Conservation (phyloP, 1,284 basidiomycete species). For the Meira nashicola region DNA sequence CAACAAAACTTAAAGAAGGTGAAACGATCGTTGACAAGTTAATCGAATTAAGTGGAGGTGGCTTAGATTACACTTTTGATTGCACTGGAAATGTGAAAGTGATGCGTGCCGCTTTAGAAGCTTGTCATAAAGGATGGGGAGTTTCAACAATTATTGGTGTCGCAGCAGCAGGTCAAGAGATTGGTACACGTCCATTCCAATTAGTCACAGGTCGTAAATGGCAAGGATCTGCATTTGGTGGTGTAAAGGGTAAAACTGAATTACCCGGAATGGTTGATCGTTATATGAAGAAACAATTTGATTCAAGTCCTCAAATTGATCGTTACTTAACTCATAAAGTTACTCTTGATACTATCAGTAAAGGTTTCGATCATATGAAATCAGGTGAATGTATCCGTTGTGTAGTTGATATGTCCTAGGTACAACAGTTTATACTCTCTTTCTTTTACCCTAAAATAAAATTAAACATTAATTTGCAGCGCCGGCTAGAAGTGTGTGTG, state of each 20-base stretch:
- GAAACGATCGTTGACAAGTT: slow-evolving; percentile 76
- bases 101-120: slow-evolving; percentile 91
- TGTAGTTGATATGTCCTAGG: background rate
- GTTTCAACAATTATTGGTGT: slow-evolving; percentile 82
- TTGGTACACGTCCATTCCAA: slow-evolving; percentile 80
- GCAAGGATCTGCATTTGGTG: slow-evolving; percentile 94
- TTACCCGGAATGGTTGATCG: slow-evolving; percentile 47
- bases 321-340: slow-evolving; percentile 55
- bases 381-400: slow-evolving; percentile 85
- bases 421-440: too few relatives aligned
- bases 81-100: slow-evolving; percentile 91
- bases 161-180: slow-evolving; percentile 85
- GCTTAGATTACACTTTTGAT: slow-evolving; percentile 92
- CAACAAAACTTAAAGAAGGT: slow-evolving; percentile 64
- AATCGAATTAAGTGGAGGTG: slow-evolving; percentile 90
- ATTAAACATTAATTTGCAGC: too few relatives aligned
- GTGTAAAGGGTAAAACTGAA: slow-evolving; percentile 95
- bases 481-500: too few relatives aligned
- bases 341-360: slow-evolving; percentile 70
- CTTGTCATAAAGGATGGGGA: slow-evolving; percentile 81
- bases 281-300: slow-evolving; percentile 48
- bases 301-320: slow-evolving; percentile 39
- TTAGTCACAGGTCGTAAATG: slow-evolving; percentile 90
- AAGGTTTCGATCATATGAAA: slow-evolving; percentile 94
- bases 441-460: too few relatives aligned